These are phyloP conservation scores for Amanita polypyramis DNA, from an alignment of 768 basidiomycete species.

Conservation along the genomic window DNA sequence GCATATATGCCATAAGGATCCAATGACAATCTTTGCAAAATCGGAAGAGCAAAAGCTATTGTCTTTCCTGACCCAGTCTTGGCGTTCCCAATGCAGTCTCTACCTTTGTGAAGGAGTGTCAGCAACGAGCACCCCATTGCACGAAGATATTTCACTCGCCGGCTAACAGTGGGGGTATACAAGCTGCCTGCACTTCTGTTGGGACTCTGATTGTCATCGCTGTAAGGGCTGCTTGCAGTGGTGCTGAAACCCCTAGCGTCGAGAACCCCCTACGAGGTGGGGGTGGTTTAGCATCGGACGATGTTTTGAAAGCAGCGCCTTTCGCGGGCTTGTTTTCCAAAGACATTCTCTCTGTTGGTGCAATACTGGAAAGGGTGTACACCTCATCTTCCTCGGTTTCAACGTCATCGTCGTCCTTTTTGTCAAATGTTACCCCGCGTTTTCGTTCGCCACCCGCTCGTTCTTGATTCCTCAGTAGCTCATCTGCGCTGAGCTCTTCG, in stretches of 20 bases:
- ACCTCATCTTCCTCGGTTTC: background rate
- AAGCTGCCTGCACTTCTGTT: constrained; percentile 83
- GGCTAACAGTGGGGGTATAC: constrained; percentile 77
- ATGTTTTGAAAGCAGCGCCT: background rate
- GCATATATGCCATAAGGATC: constrained; percentile 97
- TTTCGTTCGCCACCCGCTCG: constrained; percentile 27
- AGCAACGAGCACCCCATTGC: background rate
- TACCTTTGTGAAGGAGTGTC: constrained; percentile 37
- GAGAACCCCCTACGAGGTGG: constrained; percentile 30
- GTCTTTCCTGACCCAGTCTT: constrained; percentile 99
- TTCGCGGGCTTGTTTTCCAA: background rate
- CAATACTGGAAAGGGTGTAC: background rate
- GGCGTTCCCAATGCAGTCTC: constrained; percentile 95
- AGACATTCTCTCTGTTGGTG: constrained; percentile 5
- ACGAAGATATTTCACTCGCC: constrained; percentile 31
- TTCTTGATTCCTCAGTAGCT: constrained; percentile 37
- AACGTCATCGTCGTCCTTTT: constrained; percentile 2
- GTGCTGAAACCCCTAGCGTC: constrained; percentile 46
- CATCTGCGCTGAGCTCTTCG: constrained; percentile 27
- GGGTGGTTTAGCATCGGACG: constrained; percentile 1
- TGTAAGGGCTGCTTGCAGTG: constrained; percentile 53
- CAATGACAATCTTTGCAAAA: constrained; percentile 74
- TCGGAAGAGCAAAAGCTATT: constrained; percentile 92
- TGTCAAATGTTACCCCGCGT: constrained; percentile 10
- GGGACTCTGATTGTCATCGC: constrained; percentile 81